Evolutionary conservation across 169 alveolate species (phyloP), one percentile per base, ranked within the genome.

Genomic region (Plasmodium malariae): DNA sequence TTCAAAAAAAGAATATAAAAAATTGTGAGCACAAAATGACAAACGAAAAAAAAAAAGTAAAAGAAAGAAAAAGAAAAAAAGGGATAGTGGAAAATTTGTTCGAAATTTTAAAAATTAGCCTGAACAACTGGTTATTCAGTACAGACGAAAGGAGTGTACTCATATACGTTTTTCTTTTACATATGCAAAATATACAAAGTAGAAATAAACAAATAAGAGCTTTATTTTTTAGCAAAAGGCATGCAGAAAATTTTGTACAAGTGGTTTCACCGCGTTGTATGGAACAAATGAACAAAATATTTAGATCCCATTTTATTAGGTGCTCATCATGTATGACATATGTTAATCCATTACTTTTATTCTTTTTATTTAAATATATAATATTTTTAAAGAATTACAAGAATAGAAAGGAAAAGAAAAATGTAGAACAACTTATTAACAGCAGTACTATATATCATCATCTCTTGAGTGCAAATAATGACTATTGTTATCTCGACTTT

Each of bases 351-450:
- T 65, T 78, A 60, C 17, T 78, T 5, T 70, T 78, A 32, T 78
- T 63, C 55, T 59, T 65, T 65, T 78, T 78, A 78, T 40, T 78
- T 65, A 78, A 78, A 65, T 70, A 78, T 55, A 51, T 63, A 11
- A 78, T 65, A 17, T 26, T 62, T 78, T 37, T 78, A 32, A 36
- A 24, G 9, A 24, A 78, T 70, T 26, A 78, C 28, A 78, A 43
- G 24, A 73, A 55, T 37, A 48, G 78, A 57, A 62, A 78, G 45
- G 48, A 32, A 30, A 57, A 21, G 55, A 54, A 67, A 59, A 14
- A 36, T 34, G 34, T 57, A 30, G 43, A 57, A 36, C 2, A 11
- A 9, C 14, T 43, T 51, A 12, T 63, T 21, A 57, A 34, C 26
- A 54, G 45, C 65, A 32, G 30, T 63, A 78, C 24, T 17, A 34